Conservation (phyloP, 805 yeast genomes). For the Lipomyces oligophaga region DNA sequence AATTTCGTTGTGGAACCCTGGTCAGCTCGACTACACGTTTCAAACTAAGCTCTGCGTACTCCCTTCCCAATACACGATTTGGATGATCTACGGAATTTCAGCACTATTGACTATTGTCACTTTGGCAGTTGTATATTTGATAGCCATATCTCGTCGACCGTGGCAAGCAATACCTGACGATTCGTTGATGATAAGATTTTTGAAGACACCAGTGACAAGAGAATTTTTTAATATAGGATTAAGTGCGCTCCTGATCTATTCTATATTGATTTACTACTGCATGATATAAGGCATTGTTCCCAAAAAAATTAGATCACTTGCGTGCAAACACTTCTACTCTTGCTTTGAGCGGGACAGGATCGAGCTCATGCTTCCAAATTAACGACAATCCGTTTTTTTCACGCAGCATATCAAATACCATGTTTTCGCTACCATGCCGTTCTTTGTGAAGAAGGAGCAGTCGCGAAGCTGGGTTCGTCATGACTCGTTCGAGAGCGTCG, state of each 20-base stretch:
- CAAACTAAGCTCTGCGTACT: not conserved
- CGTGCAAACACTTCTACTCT: slow-evolving; percentile 4
- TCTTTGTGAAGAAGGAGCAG: slow-evolving; percentile 38
- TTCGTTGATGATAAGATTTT: too few relatives aligned
- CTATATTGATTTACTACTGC: too few relatives aligned
- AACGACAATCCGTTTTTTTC: slow-evolving; percentile 13
- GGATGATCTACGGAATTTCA: too few relatives aligned
- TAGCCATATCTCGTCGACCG: too few relatives aligned
- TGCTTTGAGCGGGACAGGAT: slow-evolving; percentile 6
- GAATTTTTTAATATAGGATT: too few relatives aligned
- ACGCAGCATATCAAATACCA: slow-evolving; percentile 17
- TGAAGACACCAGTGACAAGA: too few relatives aligned
- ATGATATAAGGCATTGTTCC: too few relatives aligned
- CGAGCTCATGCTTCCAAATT: slow-evolving; percentile 8
- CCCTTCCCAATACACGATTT: not conserved
- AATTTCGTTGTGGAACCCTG: not conserved
- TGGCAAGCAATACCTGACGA: too few relatives aligned
- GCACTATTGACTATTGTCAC: too few relatives aligned
- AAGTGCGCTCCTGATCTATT: too few relatives aligned
- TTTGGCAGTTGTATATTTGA: too few relatives aligned
- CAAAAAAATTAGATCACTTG: too few relatives aligned
- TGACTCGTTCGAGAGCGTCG: slow-evolving; percentile 32
- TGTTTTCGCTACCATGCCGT: slow-evolving; percentile 28
- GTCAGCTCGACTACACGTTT: not conserved
- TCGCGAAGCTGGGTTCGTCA: slow-evolving; percentile 16